phyloP scores from a whole-genome alignment of 2,329 filamentous ascomycete genomes.

The Lojkania enalia region DNA sequence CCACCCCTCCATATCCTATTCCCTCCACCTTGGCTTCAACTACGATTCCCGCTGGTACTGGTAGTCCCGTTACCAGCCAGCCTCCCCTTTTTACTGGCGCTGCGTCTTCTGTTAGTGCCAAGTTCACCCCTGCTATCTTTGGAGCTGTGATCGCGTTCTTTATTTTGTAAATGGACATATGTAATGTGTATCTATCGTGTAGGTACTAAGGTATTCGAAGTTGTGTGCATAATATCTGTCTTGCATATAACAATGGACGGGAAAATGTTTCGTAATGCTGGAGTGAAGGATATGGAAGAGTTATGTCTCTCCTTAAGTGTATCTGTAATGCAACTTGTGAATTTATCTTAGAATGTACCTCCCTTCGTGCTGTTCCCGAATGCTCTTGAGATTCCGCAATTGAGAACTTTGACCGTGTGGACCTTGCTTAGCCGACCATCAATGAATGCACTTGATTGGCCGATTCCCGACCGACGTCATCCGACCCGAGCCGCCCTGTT shows the following conservation, averaged over 20 bases:
- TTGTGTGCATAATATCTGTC: background rate
- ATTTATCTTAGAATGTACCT: too few species aligned
- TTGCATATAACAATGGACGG: background rate
- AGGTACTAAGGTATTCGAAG: background rate
- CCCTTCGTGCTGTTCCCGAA: too few species aligned
- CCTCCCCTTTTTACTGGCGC: conserved; percentile 40
- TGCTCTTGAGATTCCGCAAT: too few species aligned
- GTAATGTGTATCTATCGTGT: conserved; percentile 11
- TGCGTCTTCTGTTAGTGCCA: conserved; percentile 29
- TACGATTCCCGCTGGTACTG: conserved; percentile 29
- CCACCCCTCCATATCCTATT: conserved; percentile 29
- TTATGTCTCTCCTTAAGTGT: too few species aligned
- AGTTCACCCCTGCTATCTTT: conserved; percentile 27
- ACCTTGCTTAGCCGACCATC: too few species aligned
- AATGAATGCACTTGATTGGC: background rate
- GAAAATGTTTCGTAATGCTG: background rate
- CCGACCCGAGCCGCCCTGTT: background rate
- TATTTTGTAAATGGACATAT: conserved; percentile 32
- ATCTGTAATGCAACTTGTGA: background rate
- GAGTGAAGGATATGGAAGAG: too few species aligned
- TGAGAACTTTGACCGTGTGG: too few species aligned
- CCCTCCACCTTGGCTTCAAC: conserved; percentile 28
- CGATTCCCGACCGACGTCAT: background rate
- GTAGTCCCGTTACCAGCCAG: conserved; percentile 18
- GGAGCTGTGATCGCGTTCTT: conserved; percentile 39